Evolutionary conservation across 1,139 yeast species (phyloP).

Genomic region (Geotrichum siamense): DNA sequence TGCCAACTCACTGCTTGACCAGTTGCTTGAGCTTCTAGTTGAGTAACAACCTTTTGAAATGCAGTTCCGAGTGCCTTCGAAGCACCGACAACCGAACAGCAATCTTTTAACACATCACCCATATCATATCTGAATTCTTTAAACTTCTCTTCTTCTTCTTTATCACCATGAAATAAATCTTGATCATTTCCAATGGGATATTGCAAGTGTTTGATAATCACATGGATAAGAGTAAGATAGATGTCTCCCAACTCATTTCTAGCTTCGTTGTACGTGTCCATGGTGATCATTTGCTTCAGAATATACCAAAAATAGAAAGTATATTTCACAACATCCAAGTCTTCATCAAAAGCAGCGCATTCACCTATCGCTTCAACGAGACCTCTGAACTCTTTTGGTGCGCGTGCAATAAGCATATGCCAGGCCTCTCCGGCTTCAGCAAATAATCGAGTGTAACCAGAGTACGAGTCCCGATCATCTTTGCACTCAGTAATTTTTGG

Average conservation of each 20-base stretch:
- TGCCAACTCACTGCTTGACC: constrained; percentile 56
- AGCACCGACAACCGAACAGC: constrained; percentile 86
- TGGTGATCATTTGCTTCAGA: constrained; percentile 62
- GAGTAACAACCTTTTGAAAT: constrained; percentile 44
- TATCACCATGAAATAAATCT: constrained; percentile 50
- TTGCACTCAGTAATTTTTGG: constrained; percentile 42
- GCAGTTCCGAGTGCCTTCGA: constrained; percentile 58
- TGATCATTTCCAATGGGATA: constrained; percentile 53
- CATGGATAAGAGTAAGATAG: constrained; percentile 56
- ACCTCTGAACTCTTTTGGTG: constrained; percentile 63
- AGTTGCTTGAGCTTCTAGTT: constrained; percentile 33
- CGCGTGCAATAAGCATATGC: constrained; percentile 77
- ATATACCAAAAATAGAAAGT: constrained; percentile 91
- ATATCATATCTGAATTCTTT: constrained; percentile 90
- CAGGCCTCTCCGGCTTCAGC: constrained; percentile 95
- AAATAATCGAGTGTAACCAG: constrained; percentile 67
- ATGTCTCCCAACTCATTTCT: constrained; percentile 51
- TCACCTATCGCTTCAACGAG: constrained; percentile 69
- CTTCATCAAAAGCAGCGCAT: constrained; percentile 58
- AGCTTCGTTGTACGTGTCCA: constrained; percentile 58
- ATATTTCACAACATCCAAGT: constrained; percentile 80
- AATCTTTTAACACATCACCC: constrained; percentile 94
- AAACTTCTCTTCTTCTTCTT: constrained; percentile 86
- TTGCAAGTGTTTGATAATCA: constrained; percentile 64
- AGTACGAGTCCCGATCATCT: constrained; percentile 65